A percentile compares a stretch with the other conserved stretches of the same genome.
Evolutionary conservation across 2,329 filamentous ascomycete genomes (phyloP).

Genomic region (Fusarium haematococcum): DNA sequence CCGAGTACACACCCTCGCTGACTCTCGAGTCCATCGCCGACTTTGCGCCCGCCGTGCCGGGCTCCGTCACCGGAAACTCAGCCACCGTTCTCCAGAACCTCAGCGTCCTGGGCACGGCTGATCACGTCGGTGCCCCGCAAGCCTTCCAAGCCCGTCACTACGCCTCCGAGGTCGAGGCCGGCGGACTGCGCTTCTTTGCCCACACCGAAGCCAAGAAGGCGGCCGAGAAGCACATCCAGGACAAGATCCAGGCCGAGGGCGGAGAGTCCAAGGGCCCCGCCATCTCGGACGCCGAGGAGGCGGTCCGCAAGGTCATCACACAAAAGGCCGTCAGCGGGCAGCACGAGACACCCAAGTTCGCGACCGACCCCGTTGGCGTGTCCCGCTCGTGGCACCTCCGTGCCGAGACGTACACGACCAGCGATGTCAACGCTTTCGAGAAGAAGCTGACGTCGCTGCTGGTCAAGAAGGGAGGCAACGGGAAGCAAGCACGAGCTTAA

Average conservation of each 20-base stretch:
- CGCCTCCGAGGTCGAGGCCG: conserved; percentile 47
- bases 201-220: conserved; percentile 42
- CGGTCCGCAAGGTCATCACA: conserved; percentile 48
- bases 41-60: conserved; percentile 48
- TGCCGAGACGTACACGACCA: conserved; percentile 51
- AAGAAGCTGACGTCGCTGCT: conserved; percentile 52
- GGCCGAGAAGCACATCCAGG: conserved; percentile 48
- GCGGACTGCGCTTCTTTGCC: conserved; percentile 44
- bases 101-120: conserved; percentile 50
- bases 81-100: conserved; percentile 53
- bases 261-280: conserved; percentile 39
- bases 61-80: conserved; percentile 43
- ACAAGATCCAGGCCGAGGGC: conserved; percentile 38
- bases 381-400: conserved; percentile 53
- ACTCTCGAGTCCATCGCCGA: conserved; percentile 47
- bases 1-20: conserved; percentile 50
- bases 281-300: conserved; percentile 50
- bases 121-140: conserved; percentile 48
- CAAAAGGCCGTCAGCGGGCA: conserved; percentile 51
- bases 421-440: conserved; percentile 53
- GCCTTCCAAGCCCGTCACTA: conserved; percentile 46
- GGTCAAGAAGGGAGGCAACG: conserved; percentile 31
- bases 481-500: conserved; percentile 43
- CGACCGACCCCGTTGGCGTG: conserved; percentile 49
- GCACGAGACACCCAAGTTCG: conserved; percentile 51